Base-by-base conservation (phyloP, 2,329 filamentous ascomycete species). In the Curvularia verruculosa region DNA sequence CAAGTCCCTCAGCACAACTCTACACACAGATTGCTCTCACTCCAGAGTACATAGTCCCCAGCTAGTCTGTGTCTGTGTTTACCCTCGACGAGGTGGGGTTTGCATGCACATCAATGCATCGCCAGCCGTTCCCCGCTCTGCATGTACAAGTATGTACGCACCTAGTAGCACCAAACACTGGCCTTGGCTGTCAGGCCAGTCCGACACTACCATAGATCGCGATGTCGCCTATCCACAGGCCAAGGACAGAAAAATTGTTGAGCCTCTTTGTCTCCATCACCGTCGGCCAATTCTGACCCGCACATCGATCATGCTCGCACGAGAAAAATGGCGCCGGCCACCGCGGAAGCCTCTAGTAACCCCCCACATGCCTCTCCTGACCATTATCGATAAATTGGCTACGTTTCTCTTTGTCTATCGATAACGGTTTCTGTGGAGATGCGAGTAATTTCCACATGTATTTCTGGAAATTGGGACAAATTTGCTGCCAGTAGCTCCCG, bases 321-420 rank as follows among this genome's bases (percentile, higher is more conserved):
- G 31, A 48, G 34, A 36, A 23, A n/a, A 18, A 39, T 37, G 31
- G 29, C 29, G 23, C 56, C 49, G 44, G 45, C 47, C 39, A 18
- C 58, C 52, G 59, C 60, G 55, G 56, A 58, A 46, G 9, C 47
- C 37, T 41, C 56, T 50, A 56, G 54, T 24, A 52, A 44, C 12
- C 43, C 49, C 23, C 41, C 54, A 60, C 59, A 61, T 63, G 61
- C 65, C 66, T 61, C 63, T 67, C 65, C 66, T 65, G 61, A 54
- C 39, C 56, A 50, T 57, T 51, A 53, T 53, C 45, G 44, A 58
- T 49, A 48, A 40, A 36, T 10, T 18, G 28, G 10, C 43, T 48
- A 36, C 36, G 43, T 48, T 47, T 47, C 49, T 46, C 28, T 34
- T 44, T 23, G 56, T 47, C 43, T 31, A 50, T 54, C 45, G 41